A percentile compares a stretch with the other conserved stretches of the same genome.
These are phyloP conservation scores for Phytophthora cactorum DNA, from an alignment of 352 stramenopile species.

Conservation along the genomic window DNA sequence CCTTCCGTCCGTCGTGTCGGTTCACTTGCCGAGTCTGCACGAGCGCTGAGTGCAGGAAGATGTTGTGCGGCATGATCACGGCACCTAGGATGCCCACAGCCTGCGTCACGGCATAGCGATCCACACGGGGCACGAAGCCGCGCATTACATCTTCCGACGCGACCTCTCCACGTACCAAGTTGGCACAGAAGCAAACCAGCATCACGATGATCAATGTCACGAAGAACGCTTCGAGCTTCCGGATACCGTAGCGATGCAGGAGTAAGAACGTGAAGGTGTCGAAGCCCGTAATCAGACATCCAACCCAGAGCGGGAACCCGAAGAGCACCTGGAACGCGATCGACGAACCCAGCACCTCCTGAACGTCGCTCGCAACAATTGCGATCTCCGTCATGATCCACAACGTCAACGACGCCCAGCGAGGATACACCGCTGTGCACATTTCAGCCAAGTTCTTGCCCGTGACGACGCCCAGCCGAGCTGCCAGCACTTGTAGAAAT, in stretches of 20 bases:
- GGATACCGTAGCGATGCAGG: conserved; percentile 93
- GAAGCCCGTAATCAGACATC: conserved; percentile 88
- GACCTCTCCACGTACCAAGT: conserved; percentile 88
- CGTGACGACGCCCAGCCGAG: conserved; percentile 92
- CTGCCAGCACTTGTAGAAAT: conserved; percentile 94
- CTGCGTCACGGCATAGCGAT: conserved; percentile 80
- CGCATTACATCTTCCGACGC: conserved; percentile 64
- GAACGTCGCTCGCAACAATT: conserved; percentile 92
- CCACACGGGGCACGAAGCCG: conserved; percentile 82
- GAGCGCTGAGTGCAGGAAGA: conserved; percentile 95
- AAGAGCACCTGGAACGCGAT: conserved; percentile 94
- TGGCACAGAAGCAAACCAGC: conserved; percentile 93
- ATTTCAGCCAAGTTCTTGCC: conserved; percentile 92
- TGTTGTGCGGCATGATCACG: conserved; percentile 98
- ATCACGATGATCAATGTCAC: conserved; percentile 93
- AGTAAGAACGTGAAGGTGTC: conserved; percentile 96
- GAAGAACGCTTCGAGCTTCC: conserved; percentile 95
- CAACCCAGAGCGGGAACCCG: conserved; percentile 88
- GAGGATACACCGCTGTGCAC: conserved; percentile 82
- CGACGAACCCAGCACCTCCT: conserved; percentile 92
- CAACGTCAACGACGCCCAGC: conserved; percentile 75
- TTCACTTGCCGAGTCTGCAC: conserved; percentile 77
- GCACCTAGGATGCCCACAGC: conserved; percentile 94
- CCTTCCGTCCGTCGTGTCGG: conserved; percentile 59
- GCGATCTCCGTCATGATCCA: conserved; percentile 95